Evolutionary conservation across 2,329 filamentous ascomycete species (phyloP).

Genomic region (Teratosphaeria gauchensis): DNA sequence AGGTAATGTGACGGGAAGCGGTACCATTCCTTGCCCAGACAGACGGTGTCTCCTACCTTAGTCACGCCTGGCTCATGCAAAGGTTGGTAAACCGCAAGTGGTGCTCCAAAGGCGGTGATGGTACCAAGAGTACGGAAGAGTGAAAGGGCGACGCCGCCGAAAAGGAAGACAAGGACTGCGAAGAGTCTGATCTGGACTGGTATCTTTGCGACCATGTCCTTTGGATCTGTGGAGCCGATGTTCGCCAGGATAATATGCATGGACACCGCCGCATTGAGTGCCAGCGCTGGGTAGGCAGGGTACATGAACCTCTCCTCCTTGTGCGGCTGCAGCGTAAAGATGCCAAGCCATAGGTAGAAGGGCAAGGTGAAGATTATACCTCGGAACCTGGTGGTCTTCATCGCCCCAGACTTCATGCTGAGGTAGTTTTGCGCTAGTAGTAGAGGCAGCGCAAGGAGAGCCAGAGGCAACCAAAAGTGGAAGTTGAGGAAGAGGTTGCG

Average conservation of each 20-base stretch:
- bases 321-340: constrained; percentile 88
- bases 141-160: constrained; percentile 45
- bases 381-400: constrained; percentile 61
- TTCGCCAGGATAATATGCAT: constrained; percentile 71
- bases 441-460: constrained; percentile 63
- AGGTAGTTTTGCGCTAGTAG: constrained; percentile 63
- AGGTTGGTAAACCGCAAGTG: constrained; percentile 59
- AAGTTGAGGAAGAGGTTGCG: constrained; percentile 89
- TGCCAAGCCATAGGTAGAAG: constrained; percentile 88
- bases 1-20: constrained; percentile 92
- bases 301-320: constrained; percentile 99
- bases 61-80: constrained; percentile 51
- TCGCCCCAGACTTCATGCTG: constrained; percentile 46
- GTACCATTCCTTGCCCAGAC: constrained; percentile 96
- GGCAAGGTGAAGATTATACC: constrained; percentile 70
- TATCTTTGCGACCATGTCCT: constrained; percentile 56
- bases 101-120: constrained; percentile 74
- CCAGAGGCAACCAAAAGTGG: constrained; percentile 84
- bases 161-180: constrained; percentile 48
- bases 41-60: constrained; percentile 59
- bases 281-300: constrained; percentile 82
- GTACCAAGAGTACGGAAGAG: constrained; percentile 66
- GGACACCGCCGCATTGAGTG: constrained; percentile 76
- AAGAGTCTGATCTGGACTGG: constrained; percentile 64
- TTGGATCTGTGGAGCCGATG: constrained; percentile 61